A percentile compares a stretch with the other conserved stretches of the same genome.
These are phyloP conservation scores for Hypoxylon cercidicola DNA, from an alignment of 495 filamentous ascomycete genomes.

Conservation along the genomic window DNA sequence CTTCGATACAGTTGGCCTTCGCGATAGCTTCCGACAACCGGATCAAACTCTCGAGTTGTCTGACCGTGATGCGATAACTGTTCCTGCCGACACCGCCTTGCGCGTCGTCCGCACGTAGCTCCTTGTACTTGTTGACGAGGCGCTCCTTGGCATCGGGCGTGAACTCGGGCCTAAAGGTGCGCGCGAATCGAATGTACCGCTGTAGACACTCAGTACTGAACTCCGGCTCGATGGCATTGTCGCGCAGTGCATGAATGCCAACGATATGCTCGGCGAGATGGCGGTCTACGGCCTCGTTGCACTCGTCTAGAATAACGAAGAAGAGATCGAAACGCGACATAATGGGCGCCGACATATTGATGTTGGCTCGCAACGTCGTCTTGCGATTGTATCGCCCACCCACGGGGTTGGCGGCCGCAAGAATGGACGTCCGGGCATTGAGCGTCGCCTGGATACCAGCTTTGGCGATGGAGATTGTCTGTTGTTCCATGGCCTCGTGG, in stretches of 20 bases:
- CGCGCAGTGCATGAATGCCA: slow-evolving; percentile 88
- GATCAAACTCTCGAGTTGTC: slow-evolving; percentile 95
- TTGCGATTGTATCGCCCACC: slow-evolving; percentile 97
- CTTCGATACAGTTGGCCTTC: slow-evolving; percentile 95
- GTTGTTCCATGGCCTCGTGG: slow-evolving; percentile 99
- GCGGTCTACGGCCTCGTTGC: slow-evolving; percentile 89
- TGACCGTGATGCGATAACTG: slow-evolving; percentile 94
- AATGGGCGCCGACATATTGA: slow-evolving; percentile 98
- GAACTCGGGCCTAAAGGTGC: slow-evolving; percentile 95
- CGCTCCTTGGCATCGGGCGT: slow-evolving; percentile 83
- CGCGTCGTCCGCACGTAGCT: slow-evolving; percentile 91
- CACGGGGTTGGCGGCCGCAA: slow-evolving; percentile 96
- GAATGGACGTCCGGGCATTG: slow-evolving; percentile 92
- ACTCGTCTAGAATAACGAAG: slow-evolving; percentile 98
- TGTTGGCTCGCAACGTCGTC: slow-evolving; percentile 88
- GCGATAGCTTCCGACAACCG: slow-evolving; percentile 95
- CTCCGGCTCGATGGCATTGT: slow-evolving; percentile 89
- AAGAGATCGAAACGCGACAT: slow-evolving; percentile 99
- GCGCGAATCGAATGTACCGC: slow-evolving; percentile 95
- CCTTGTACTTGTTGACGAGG: slow-evolving; percentile 94
- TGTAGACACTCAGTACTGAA: slow-evolving; percentile 97
- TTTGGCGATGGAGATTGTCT: slow-evolving; percentile 99
- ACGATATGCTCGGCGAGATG: slow-evolving; percentile 95
- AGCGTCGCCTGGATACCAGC: slow-evolving; percentile 98
- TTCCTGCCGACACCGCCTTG: slow-evolving; percentile 94